Evolutionary conservation across 257 asterid genomes (phyloP).

Genomic region (Prunella vulgaris): DNA sequence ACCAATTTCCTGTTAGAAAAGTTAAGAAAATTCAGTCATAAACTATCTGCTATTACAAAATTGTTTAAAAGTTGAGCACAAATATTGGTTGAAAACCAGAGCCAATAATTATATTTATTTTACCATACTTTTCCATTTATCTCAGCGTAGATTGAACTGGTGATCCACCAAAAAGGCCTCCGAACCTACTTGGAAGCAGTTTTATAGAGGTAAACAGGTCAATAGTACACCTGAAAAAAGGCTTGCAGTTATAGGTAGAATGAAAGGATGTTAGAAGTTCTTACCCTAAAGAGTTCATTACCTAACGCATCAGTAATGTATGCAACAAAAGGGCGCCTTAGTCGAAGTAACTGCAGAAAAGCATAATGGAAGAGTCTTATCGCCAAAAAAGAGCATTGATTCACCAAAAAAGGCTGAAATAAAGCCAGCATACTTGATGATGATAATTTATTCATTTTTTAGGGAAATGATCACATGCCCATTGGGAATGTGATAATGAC

Average conservation of each 20-base stretch:
- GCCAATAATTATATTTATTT: neutral
- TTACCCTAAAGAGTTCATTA: conserved; percentile 78
- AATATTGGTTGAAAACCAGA: neutral
- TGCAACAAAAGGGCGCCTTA: conserved; percentile 89
- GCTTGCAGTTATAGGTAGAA: conserved; percentile 4
- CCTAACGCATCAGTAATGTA: conserved; percentile 70
- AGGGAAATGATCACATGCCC: no score
- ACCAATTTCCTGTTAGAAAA: conserved; percentile 68
- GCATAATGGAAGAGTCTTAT: conserved; percentile 12
- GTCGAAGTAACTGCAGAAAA: conserved; percentile 69
- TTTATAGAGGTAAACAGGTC: conserved; percentile 17
- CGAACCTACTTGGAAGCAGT: conserved; percentile 51
- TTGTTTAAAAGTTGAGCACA: neutral
- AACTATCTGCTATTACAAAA: neutral
- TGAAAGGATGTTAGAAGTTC: conserved; percentile 18
- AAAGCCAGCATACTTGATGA: conserved; percentile 16
- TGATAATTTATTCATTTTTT: no score
- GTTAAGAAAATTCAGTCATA: neutral
- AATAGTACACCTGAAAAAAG: conserved; percentile 16
- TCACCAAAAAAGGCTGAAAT: neutral
- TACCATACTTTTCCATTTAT: conserved; percentile 73
- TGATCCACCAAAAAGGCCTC: conserved; percentile 99
- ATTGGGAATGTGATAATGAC: no score
- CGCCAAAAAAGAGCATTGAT: conserved; percentile 11
- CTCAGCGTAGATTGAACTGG: conserved; percentile 91